Evolutionary conservation across 257 asterid genomes (phyloP), one percentile per base, ranked within the genome.

Genomic region (Craterostigma plantagineum): DNA sequence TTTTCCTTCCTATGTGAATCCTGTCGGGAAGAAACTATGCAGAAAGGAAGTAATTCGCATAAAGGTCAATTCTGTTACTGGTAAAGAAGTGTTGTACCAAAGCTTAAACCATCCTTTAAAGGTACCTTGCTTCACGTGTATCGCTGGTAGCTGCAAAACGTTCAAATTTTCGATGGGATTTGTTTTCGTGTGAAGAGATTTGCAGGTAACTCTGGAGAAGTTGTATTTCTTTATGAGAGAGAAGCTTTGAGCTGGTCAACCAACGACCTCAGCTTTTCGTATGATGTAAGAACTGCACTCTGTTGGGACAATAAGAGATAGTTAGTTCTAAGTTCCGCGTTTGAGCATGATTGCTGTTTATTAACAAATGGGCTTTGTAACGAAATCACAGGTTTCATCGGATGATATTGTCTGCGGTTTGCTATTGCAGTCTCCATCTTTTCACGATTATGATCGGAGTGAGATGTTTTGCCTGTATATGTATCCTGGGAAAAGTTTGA

Each of bases 191-290:
- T 48, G 45, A 54, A 30, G 30, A 59, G 83, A 95, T 87, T 77
- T 59, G 63, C 58, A 46, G 43, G 14, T 33, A 60, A 72, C 62
- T 86, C 63, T 33, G 95, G 91, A 55, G 78, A 67, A 63, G 43
- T 69, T 60, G 48, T 66, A 52, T 83, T 71, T 73, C 38, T 66
- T 33, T 69, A 72, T 35, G 95, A 90, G 12, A 40, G 86, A 18
- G 92, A 83, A 14, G 92, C 77, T 66, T 63, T 72, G 48, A 57
- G 74, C 13, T 90, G 99, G 99, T 83, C 99, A 55, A 68, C 58
- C 66, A 61, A 34, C 46, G 92, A 79, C 57, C 56, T 90, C 48
- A 37, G 48, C 49, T 79, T 90, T 60, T 49, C 72, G 16, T 83
- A 69, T 63, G 43, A 60, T 16, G 99, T 90, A 68, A 73, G 67